A percentile compares a stretch with the other conserved stretches of the same genome.
phyloP scores from a whole-genome alignment of 768 basidiomycete genomes.

The Boletus speciosus region DNA sequence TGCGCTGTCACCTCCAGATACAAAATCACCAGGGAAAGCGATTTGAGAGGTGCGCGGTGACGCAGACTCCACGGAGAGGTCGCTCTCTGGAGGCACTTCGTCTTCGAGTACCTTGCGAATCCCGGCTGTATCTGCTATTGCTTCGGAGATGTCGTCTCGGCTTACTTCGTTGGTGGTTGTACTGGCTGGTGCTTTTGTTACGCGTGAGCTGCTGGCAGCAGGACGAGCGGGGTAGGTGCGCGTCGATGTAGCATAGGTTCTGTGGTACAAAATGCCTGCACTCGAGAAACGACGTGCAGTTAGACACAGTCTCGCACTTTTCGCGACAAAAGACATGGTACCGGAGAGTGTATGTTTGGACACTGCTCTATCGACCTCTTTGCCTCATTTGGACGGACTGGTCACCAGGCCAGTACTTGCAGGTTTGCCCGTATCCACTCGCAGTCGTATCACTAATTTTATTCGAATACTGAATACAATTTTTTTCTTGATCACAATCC shows the following conservation, averaged over 20 bases:
- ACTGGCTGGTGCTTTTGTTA: conserved; percentile 31
- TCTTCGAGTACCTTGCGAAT: conserved; percentile 11
- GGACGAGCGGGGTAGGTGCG: conserved; percentile 26
- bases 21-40: conserved; percentile 29
- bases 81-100: conserved; percentile 14
- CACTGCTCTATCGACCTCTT: too few relatives aligned
- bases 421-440: too few relatives aligned
- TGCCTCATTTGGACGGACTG: too few relatives aligned
- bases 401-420: too few relatives aligned
- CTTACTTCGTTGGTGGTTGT: conserved; percentile 25
- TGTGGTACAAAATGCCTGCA: not conserved
- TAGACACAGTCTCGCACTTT: conserved; percentile 6
- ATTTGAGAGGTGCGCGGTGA: conserved; percentile 13
- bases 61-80: conserved; percentile 9
- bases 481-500: too few relatives aligned
- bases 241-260: conserved; percentile 22
- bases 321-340: conserved; percentile 19
- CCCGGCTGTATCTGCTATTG: conserved; percentile 18
- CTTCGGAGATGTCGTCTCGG: conserved; percentile 18
- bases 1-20: conserved; percentile 15
- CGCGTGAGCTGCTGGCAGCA: conserved; percentile 17
- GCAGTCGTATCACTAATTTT: too few relatives aligned
- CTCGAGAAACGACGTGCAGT: conserved; percentile 7
- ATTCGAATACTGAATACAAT: too few relatives aligned
- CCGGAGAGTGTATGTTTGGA: not conserved